Evolutionary conservation across 2,329 filamentous ascomycete genomes (phyloP), one percentile per base, ranked within the genome.

Genomic region (Fusarium vanettenii): DNA sequence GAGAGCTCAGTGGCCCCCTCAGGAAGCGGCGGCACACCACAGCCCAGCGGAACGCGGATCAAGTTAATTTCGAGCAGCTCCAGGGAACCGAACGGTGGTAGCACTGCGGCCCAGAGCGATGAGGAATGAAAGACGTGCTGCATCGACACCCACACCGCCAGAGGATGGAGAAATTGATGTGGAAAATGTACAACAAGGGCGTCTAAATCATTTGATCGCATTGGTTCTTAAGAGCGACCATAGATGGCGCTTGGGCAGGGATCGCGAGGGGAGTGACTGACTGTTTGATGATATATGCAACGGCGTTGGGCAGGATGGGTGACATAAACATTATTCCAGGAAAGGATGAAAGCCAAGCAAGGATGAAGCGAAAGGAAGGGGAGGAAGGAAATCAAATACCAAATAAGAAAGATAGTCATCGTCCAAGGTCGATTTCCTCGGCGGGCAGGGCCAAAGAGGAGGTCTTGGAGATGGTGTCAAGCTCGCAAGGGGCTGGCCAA

Each of bases 11-110:
- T 77, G 39, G 86, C 89, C 33, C 88, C 89, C n/a, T 89, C 88
- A 14, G 88, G 90, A 7, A 89, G 85, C 69, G 87, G 87, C 20
- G 88, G 89, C 60, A 95, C 93, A 29, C 93, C 94, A 27, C 87
- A 92, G 78, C 89, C 91, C 39, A 88, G 86, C 72, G 83, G 87
- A 16, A 91, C 90, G 5, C 87, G 92, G 66, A 95, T 96, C 83
- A 95, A 93, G 85, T 87, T 96, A 71, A 93, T 87, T 55, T 85
- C 84, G 43, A 85, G 80, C 69, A 76, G 81, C 52, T 78, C 82
- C 10, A 82, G 81, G 62, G 83, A 84, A 64, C 77, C 79, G 29
- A 86, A 85, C 56, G 84, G 84, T 20, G 80, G 79, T 25, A 85
- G 82, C 71, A 82, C 83, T 60, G 80, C 82, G 8, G 80, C 82